phyloP scores from a whole-genome alignment of 2,329 filamentous ascomycete genomes.

The Phialocephala sp. region DNA sequence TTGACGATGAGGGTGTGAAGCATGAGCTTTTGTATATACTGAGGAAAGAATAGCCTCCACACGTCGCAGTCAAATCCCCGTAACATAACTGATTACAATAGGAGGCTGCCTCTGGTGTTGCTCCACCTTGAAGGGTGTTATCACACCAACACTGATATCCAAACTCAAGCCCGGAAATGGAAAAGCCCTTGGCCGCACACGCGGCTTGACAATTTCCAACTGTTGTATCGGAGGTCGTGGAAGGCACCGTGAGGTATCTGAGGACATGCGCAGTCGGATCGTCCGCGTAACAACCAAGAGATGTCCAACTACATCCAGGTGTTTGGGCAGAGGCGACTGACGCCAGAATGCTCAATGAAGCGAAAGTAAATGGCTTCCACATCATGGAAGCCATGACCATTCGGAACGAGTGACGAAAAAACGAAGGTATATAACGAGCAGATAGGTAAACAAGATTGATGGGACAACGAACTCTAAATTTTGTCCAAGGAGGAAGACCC shows the following conservation, averaged over 20 bases:
- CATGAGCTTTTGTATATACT: constrained; percentile 15
- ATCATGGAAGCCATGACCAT: constrained; percentile 16
- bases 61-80: constrained; percentile 38
- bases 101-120: constrained; percentile 25
- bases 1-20: background rate
- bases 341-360: constrained; percentile 8
- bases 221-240: constrained; percentile 21
- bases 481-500: background rate
- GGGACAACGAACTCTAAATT: background rate
- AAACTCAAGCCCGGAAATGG: constrained; percentile 43
- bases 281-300: constrained; percentile 13
- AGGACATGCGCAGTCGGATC: background rate
- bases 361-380: constrained; percentile 14
- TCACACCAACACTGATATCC: constrained; percentile 40
- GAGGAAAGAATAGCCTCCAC: constrained; percentile 33
- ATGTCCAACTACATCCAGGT: constrained; percentile 11
- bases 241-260: background rate
- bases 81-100: constrained; percentile 37
- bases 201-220: constrained; percentile 39
- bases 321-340: constrained; percentile 5
- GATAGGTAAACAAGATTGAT: background rate
- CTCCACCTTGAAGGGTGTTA: constrained; percentile 25
- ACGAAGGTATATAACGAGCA: constrained; percentile 9
- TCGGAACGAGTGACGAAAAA: constrained; percentile 14
- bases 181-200: constrained; percentile 33